Base-by-base conservation (phyloP, 1,284 basidiomycete species). In the Austroboletus novae-zelandiae region DNA sequence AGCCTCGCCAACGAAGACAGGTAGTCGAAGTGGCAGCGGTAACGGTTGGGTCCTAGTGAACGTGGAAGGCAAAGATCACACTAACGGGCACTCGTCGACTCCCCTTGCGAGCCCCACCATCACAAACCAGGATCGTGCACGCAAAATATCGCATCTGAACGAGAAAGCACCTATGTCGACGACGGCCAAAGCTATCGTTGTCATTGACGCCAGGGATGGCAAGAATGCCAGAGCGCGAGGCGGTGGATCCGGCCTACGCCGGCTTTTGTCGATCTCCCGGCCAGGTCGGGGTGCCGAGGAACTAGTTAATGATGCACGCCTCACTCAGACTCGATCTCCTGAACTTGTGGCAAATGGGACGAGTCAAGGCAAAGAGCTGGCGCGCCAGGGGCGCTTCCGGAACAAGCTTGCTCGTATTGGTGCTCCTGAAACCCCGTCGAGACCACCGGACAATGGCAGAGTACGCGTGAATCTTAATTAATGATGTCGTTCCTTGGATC, bases 11-110 rank as follows among this genome's bases (percentile, higher is more conserved):
- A 67, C 66, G 40, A 67, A 67, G 51, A 56, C 71, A 47, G 60
- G 69, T 42, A 70, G 69, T 47, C 57, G 69, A 39, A 70, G 60
- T 45, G 68, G 67, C 34, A 71, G 66, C 36, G 66, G 69, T 15
- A 78, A 67, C 32, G 78, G 83, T 48, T 86, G 83, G 83, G 84
- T 86, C 5, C 65, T 86, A 43, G 78, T 86, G 40, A 84, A 84
- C 53, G 75, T 86, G 27, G 81, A 83, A 53, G 73, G 74, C 40
- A 64, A 69, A 54, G 67, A 69, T 45, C 67, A 68, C 37, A 46
- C 53, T 40, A 60, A 57, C 31, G 68, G 61, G 37, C 65, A 62
- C 39, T 51, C 55, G 43, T 36, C 53, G 23, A 57, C 59, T 29
- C 63, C 68, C 27, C 51, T 67, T 40, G 52, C 56, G n/a, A 67